phyloP scores from a whole-genome alignment of 2,329 filamentous ascomycete species.

The Epichloe gansuensis region DNA sequence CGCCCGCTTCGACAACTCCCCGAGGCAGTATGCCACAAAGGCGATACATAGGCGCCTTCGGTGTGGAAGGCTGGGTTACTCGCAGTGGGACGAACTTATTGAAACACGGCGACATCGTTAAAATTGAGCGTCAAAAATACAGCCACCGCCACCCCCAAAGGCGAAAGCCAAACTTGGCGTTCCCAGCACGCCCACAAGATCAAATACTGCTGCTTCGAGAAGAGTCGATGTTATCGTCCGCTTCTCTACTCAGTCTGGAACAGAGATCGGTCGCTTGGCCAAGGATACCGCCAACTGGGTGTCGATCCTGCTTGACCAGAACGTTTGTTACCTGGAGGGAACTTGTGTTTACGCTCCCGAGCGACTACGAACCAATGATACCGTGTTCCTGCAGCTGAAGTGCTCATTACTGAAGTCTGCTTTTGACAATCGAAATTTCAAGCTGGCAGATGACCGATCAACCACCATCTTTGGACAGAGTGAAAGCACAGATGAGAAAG shows the following conservation, averaged over 20 bases:
- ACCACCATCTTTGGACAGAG: slow-evolving; percentile 70
- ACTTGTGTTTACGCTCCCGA: slow-evolving; percentile 85
- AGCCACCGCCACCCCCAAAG: slow-evolving; percentile 39
- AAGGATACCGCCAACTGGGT: slow-evolving; percentile 88
- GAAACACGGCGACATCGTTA: slow-evolving; percentile 70
- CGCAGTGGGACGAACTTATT: slow-evolving; percentile 65
- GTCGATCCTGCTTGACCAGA: slow-evolving; percentile 81
- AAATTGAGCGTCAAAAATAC: slow-evolving; percentile 74
- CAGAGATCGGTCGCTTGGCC: slow-evolving; percentile 75
- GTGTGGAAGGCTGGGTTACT: slow-evolving; percentile 84
- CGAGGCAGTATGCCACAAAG: slow-evolving; percentile 22
- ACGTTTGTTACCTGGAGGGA: slow-evolving; percentile 76
- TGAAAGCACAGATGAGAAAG: slow-evolving; percentile 76
- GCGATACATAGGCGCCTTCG: slow-evolving; percentile 84
- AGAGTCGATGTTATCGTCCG: slow-evolving; percentile 80
- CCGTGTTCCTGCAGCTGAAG: slow-evolving; percentile 77
- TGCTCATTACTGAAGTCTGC: slow-evolving; percentile 65
- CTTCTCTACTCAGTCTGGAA: slow-evolving; percentile 68
- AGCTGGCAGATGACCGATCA: slow-evolving; percentile 56
- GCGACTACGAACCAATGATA: slow-evolving; percentile 76
- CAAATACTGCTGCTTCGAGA: slow-evolving; percentile 42
- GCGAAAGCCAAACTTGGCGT: slow-evolving; percentile 29
- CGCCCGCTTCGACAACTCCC: background rate
- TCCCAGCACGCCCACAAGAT: slow-evolving; percentile 19
- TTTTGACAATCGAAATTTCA: slow-evolving; percentile 52